Evolutionary conservation across 805 yeast genomes (phyloP).

Genomic region (Ogataea nonfermentans): DNA sequence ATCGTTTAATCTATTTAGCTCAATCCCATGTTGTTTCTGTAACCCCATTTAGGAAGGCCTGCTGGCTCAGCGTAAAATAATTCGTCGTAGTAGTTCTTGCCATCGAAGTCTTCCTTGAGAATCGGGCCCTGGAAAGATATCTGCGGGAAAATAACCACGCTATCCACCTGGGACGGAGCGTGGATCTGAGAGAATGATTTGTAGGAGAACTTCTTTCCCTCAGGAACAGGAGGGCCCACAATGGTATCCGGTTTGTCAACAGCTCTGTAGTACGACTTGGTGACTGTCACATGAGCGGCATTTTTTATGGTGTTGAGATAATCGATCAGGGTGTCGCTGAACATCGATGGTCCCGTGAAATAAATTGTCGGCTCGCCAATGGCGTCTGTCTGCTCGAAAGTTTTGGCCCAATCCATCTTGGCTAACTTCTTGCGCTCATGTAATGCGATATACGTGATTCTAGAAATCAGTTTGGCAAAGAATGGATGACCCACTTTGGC

Average conservation of each 20-base stretch:
- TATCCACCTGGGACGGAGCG: slow-evolving; percentile 25
- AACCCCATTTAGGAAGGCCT: slow-evolving; percentile 16
- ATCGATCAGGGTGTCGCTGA: slow-evolving; percentile 26
- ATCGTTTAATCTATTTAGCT: background rate
- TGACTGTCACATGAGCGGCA: slow-evolving; percentile 11
- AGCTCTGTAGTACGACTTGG: slow-evolving; percentile 10
- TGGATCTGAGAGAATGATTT: slow-evolving; percentile 20
- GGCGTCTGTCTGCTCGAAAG: slow-evolving; percentile 15
- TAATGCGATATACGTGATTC: slow-evolving; percentile 21
- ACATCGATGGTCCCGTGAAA: slow-evolving; percentile 27
- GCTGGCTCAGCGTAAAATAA: slow-evolving; percentile 29
- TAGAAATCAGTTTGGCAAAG: slow-evolving; percentile 25
- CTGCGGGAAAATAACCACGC: slow-evolving; percentile 21
- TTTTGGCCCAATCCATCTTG: slow-evolving; percentile 19
- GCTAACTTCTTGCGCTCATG: slow-evolving; percentile 11
- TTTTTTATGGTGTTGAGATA: slow-evolving; percentile 20
- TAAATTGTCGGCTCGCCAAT: slow-evolving; percentile 22
- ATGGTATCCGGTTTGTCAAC: slow-evolving; percentile 5
- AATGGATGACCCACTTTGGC: slow-evolving; percentile 26
- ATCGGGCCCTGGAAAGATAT: slow-evolving; percentile 20
- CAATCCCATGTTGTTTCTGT: slow-evolving; percentile 13
- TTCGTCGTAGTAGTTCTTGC: slow-evolving; percentile 7
- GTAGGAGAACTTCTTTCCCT: slow-evolving; percentile 19
- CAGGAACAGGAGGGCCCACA: slow-evolving; percentile 21
- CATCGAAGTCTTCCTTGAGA: slow-evolving; percentile 10